These are phyloP conservation scores for Yamadazyma diospyri DNA, from an alignment of 1,139 yeast species.

Conservation along the genomic window DNA sequence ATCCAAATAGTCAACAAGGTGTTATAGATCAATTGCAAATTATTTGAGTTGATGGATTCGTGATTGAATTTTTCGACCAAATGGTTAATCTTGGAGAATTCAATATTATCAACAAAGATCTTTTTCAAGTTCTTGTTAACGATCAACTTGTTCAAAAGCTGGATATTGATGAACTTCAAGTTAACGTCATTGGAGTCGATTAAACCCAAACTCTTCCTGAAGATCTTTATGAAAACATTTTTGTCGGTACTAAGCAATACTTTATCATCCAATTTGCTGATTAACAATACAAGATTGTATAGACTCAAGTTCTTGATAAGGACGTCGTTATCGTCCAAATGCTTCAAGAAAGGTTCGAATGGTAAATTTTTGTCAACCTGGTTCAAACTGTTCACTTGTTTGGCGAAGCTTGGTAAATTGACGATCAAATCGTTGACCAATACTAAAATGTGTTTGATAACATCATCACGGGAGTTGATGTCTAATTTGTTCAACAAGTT, in stretches of 20 bases:
- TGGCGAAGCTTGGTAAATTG: slow-evolving; percentile 45
- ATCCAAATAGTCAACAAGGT: slow-evolving; percentile 80
- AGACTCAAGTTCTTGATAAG: slow-evolving; percentile 45
- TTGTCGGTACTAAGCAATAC: slow-evolving; percentile 17
- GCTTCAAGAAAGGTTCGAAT: slow-evolving; percentile 51
- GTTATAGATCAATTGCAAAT: slow-evolving; percentile 82
- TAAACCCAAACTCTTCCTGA: slow-evolving; percentile 42
- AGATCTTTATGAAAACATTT: slow-evolving; percentile 38
- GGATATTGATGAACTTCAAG: slow-evolving; percentile 63
- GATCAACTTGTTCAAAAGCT: slow-evolving; percentile 61
- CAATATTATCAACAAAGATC: slow-evolving; percentile 53
- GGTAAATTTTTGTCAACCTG: slow-evolving; percentile 50
- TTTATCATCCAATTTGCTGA: slow-evolving; percentile 22
- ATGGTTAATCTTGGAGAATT: slow-evolving; percentile 50
- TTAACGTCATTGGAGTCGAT: slow-evolving; percentile 46
- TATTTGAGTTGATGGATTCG: slow-evolving; percentile 45
- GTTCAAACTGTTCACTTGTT: slow-evolving; percentile 44
- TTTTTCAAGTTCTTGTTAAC: slow-evolving; percentile 56
- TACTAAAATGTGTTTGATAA: slow-evolving; percentile 69
- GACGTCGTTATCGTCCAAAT: slow-evolving; percentile 45
- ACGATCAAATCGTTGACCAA: slow-evolving; percentile 59
- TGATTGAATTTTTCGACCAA: slow-evolving; percentile 35
- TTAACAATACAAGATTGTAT: slow-evolving; percentile 42
- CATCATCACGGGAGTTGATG: slow-evolving; percentile 56
- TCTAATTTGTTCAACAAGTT: slow-evolving; percentile 51